Conservation (phyloP, 352 stramenopile genomes). For the Pythium myriotylum region DNA sequence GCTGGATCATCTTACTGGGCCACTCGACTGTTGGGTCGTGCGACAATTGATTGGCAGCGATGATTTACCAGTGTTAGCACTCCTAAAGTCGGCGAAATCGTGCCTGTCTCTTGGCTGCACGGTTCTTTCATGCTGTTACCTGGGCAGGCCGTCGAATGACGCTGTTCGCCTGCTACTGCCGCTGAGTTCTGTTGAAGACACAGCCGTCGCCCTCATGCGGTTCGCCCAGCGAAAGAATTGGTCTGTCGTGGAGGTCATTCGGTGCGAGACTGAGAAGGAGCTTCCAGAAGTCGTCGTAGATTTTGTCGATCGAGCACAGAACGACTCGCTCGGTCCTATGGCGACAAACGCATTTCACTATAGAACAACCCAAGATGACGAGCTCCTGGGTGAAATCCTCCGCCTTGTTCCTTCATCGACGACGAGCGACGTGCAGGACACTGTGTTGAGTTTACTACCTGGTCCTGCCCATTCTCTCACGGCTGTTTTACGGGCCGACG, state of each 20-base stretch:
- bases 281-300: background rate
- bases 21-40: constrained; percentile 9
- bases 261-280: background rate
- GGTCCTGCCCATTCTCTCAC: constrained; percentile 7
- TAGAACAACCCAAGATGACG: background rate
- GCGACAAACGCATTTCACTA: background rate
- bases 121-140: constrained; percentile 15
- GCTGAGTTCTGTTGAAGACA: constrained; percentile 17
- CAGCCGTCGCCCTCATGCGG: constrained; percentile 11
- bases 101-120: constrained; percentile 3
- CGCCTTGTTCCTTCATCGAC: background rate
- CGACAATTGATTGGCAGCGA: background rate
- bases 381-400: constrained; percentile 5
- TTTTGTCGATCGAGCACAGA: constrained; percentile 4
- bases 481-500: constrained; percentile 6
- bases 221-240: constrained; percentile 7
- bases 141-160: background rate
- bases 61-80: constrained; percentile 5
- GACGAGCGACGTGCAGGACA: constrained; percentile 6
- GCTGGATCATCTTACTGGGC: constrained; percentile 1
- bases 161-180: background rate
- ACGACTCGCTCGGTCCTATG: constrained; percentile 6
- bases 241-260: background rate
- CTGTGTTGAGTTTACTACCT: constrained; percentile 7
- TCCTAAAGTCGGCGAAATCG: background rate